Base-by-base conservation (phyloP, 1,284 basidiomycete species). In the Butyriboletus appendiculatus region DNA sequence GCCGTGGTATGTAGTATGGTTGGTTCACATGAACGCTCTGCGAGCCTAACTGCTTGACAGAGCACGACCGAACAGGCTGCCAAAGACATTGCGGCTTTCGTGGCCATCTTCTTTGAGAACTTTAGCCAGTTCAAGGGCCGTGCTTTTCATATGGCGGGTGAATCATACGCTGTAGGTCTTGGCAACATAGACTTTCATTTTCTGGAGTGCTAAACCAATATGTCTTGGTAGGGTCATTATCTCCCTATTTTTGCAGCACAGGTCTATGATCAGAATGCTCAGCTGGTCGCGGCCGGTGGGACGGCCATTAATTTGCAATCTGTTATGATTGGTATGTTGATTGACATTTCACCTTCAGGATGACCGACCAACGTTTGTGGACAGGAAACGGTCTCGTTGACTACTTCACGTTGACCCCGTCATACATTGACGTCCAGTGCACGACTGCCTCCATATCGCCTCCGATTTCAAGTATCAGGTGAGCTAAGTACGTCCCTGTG, bases 191-290 rank as follows among this genome's bases (percentile, higher is more conserved):
- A 16, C 6, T 16, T 44, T 44, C 1, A 20, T 10, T 26, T 37
- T 18, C 15, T 12, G 22, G 10, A 11, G 28, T 40, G 22, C 18
- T 15, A 22, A 44, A 6, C 12, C 12, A 15, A 41, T 11, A n/a
- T 15, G 2, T 44, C 6, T 32, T 58, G 11, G 8, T 54, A 87
- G 83, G 92, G 92, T 3, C 83, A 88, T 32, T 94, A 92, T 69
- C 77, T 94, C 12, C 93, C 92, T 0, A 73, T 92, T 3, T 94
- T 92, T 58, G 92, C 92, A 0, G 76, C 86, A 1, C 82, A 82
- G 9, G 81, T 95, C 0, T 83, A 87, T 42, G 91, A 94, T 69
- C 85, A 89, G 58, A 94, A 95, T 68, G 71, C 76, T 11, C 64
- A 70, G 33, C 76, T 89, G 16, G 68, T 78, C 15, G 73, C 81